phyloP scores from a whole-genome alignment of 352 stramenopile genomes.

The Phytophthora colocasiae region DNA sequence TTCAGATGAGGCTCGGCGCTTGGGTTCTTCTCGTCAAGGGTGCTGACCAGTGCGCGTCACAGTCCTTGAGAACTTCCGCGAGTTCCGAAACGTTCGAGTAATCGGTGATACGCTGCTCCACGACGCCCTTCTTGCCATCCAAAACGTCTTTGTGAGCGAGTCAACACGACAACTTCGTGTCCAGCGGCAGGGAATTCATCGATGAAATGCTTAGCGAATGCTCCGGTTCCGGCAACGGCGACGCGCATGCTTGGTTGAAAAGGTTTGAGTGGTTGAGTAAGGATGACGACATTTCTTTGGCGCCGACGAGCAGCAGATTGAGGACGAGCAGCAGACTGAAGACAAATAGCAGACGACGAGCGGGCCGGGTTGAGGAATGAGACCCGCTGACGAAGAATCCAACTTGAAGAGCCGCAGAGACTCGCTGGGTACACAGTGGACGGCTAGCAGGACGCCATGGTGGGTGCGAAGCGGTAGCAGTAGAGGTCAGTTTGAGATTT shows the following conservation, averaged over 20 bases:
- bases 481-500: too few species aligned
- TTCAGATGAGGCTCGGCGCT: conserved; percentile 28
- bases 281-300: too few species aligned
- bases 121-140: conserved; percentile 36
- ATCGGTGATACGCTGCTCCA: conserved; percentile 41
- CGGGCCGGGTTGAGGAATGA: too few species aligned
- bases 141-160: conserved; percentile 47
- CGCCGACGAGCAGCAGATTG: too few species aligned
- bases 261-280: neutral
- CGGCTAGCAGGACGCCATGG: too few species aligned
- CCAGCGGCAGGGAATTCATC: conserved; percentile 32
- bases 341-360: too few species aligned
- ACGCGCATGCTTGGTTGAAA: conserved; percentile 40
- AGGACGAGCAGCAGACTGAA: too few species aligned
- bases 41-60: conserved; percentile 42
- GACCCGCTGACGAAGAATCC: too few species aligned
- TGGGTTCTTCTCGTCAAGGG: conserved; percentile 11
- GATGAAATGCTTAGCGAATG: conserved; percentile 44
- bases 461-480: too few species aligned
- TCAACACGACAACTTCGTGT: conserved; percentile 46
- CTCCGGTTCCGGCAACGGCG: conserved; percentile 42
- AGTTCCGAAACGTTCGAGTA: conserved; percentile 37
- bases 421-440: too few species aligned
- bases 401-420: too few species aligned
- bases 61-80: conserved; percentile 33